Base-by-base conservation (phyloP, 2,329 filamentous ascomycete genomes). In the Calonectria hongkongensis region DNA sequence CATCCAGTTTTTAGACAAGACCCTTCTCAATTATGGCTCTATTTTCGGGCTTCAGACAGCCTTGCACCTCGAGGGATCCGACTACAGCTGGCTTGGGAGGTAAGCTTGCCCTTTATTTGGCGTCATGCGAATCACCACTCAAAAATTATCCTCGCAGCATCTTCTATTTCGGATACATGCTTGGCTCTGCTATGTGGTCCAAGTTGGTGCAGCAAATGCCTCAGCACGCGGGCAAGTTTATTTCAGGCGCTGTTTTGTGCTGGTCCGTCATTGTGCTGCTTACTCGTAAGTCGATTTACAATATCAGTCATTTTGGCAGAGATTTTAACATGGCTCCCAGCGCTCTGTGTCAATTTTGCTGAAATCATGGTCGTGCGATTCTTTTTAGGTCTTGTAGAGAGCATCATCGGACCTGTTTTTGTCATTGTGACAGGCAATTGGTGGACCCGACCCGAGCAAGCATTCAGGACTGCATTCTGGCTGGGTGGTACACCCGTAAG, bases 41-140 rank as follows among this genome's bases (percentile, higher is more conserved):
- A 70, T 70, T 18, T 70, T 70, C 27, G 68, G 68, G n/a, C 64
- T 70, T 21, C 56, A 70, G 27, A 45, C 56, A 16, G 68, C 68
- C n/a, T 28, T 70, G n/a, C 47, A 70, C 10, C 58, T 70, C 3
- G 39, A 70, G 48, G 68, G 68, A 15, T 65, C 68, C 4, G 27
- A 70, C 48, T 70, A 70, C 16, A 70, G 68, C 39, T 70, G 58
- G 68, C 48, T 70, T 16, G 68, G 68, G n/a, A 70, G 68, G 68
- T 70, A 4, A 27, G 27, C 51, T 28, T 28, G 12, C n/a, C 12
- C 9, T 63, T 18, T 36, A 25, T 50, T 18, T 41, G 6, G 21
- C 25, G 50, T 2, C 13, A 16, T 16, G 25, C 3, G 33, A 36
- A 36, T 18, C 48, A 51, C n/a, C 3, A 3, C 4, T 15, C 43